Evolutionary conservation across 257 asterid genomes (phyloP).

Genomic region (Jasminum sambac): DNA sequence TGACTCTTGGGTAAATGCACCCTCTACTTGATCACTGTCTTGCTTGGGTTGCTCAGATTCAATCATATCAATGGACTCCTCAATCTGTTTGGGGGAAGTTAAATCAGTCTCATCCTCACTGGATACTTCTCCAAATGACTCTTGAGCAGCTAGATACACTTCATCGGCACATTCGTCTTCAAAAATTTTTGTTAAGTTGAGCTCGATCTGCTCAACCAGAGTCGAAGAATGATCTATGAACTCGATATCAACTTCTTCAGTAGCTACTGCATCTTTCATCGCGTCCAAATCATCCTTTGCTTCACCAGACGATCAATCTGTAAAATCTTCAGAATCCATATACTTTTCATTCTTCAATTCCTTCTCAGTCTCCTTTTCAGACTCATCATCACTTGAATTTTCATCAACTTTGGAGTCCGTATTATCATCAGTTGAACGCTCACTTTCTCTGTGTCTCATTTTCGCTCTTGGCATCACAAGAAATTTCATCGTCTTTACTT

Average conservation of each 20-base stretch:
- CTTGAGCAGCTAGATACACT: neutral
- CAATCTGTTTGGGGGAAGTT: neutral
- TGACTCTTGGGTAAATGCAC: neutral
- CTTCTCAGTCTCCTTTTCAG: conserved; percentile 15
- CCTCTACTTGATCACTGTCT: conserved; percentile 15
- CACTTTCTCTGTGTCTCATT: conserved; percentile 19
- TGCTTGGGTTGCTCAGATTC: conserved; percentile 10
- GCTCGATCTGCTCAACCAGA: neutral
- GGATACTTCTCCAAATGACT: neutral
- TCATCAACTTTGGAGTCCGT: conserved; percentile 7
- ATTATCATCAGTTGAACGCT: conserved; percentile 9
- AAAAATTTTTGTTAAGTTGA: conserved; percentile 7
- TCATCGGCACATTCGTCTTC: conserved; percentile 12
- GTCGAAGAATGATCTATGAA: neutral
- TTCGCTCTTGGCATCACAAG: conserved; percentile 8
- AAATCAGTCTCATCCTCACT: conserved; percentile 8
- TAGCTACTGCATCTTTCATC: too few relatives aligned
- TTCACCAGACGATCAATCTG: neutral
- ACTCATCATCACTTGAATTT: neutral
- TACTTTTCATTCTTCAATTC: conserved; percentile 14
- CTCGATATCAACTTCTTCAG: conserved; percentile 3
- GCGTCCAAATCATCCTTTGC: neutral
- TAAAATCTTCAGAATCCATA: conserved; percentile 17
- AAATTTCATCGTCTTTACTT: conserved; percentile 9
- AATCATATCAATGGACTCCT: conserved; percentile 11